Conservation (phyloP, 495 filamentous ascomycete species). For the Lichenothelia convexa region DNA sequence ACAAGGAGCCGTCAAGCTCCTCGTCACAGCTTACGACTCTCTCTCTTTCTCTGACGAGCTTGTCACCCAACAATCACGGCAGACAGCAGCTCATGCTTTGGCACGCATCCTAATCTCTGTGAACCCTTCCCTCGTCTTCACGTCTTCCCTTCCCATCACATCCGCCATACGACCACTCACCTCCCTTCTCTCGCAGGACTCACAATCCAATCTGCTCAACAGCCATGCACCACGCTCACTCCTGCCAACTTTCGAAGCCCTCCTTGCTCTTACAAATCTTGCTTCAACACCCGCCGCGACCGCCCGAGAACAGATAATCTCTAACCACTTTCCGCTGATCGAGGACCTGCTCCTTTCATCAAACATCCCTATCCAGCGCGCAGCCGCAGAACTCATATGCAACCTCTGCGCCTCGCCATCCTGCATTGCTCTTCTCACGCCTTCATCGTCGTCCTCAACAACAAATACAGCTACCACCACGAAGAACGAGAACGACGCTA, state of each 20-base stretch:
- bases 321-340: too few relatives aligned
- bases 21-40: constrained; percentile 35
- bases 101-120: constrained; percentile 84
- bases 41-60: constrained; percentile 23
- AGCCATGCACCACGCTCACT: constrained; percentile 43
- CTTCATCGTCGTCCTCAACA: too few relatives aligned
- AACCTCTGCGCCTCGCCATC: constrained; percentile 70
- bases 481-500: constrained; percentile 45
- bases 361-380: constrained; percentile 61
- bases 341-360: constrained; percentile 68
- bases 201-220: constrained; percentile 36
- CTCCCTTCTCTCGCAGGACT: constrained; percentile 42
- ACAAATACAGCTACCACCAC: constrained; percentile 40
- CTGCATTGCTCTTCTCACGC: too few relatives aligned
- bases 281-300: constrained; percentile 50
- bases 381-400: constrained; percentile 75
- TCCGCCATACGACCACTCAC: constrained; percentile 65
- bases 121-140: constrained; percentile 74
- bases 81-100: constrained; percentile 62
- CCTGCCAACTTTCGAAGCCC: constrained; percentile 73
- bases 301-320: too few relatives aligned
- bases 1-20: constrained; percentile 73
- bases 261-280: constrained; percentile 85
- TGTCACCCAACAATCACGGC: constrained; percentile 23
- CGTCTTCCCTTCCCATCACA: constrained; percentile 49